Conservation (phyloP, 129 eudicot species). For the Pulicaria dysenterica region DNA sequence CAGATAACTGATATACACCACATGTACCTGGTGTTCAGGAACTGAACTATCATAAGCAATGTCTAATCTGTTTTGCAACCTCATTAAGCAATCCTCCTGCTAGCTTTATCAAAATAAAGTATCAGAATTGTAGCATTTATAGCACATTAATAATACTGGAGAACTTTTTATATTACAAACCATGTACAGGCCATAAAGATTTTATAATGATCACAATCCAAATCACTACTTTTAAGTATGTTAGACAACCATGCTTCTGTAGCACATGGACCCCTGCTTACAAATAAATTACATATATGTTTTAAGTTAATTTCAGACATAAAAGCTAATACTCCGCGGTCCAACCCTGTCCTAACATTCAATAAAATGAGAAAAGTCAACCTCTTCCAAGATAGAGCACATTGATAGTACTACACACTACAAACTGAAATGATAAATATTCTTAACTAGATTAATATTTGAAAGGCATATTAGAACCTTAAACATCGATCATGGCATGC, state of each 20-base stretch:
- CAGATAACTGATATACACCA: background rate
- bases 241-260: constrained; percentile 1
- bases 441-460: background rate
- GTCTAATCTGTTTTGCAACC: constrained; percentile 77
- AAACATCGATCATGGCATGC: background rate
- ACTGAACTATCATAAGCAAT: constrained; percentile 70
- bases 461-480: background rate
- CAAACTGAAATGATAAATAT: no score
- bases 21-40: constrained; percentile 83
- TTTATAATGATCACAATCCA: background rate
- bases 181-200: background rate
- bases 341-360: no score
- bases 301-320: background rate
- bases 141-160: background rate
- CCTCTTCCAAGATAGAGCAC: no score
- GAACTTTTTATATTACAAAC: background rate
- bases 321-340: no score
- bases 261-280: background rate
- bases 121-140: constrained; percentile 23
- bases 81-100: constrained; percentile 79
- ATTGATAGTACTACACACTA: no score
- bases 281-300: background rate
- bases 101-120: constrained; percentile 14
- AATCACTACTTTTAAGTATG: constrained; percentile 8
- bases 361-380: no score